Evolutionary conservation across 805 yeast species (phyloP).

Genomic region (Tetrapisispora fleetii): DNA sequence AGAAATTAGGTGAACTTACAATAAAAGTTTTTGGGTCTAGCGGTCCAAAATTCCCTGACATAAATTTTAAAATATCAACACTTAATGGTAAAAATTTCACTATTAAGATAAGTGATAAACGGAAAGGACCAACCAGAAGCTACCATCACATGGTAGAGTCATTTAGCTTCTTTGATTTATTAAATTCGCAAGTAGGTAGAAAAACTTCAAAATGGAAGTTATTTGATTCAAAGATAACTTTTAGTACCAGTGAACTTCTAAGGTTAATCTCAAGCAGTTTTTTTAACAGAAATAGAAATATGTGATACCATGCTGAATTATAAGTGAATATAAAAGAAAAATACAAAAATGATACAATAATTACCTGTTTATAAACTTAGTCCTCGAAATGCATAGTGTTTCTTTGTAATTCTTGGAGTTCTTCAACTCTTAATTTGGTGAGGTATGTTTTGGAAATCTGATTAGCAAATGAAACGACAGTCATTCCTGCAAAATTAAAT

Average conservation of each 20-base stretch:
- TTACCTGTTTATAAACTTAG: not conserved
- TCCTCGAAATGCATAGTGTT: not conserved
- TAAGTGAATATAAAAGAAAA: not conserved
- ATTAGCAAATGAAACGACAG: conserved; percentile 11
- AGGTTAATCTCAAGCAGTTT: conserved; percentile 68
- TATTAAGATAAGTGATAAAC: conserved; percentile 41
- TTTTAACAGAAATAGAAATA: conserved; percentile 7
- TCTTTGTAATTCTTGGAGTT: conserved; percentile 8
- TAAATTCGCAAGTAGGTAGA: conserved; percentile 63
- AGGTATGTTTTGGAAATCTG: conserved; percentile 9
- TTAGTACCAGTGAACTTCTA: conserved; percentile 59
- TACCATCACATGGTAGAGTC: conserved; percentile 31
- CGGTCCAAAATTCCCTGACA: conserved; percentile 49
- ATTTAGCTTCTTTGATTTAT: conserved; percentile 59
- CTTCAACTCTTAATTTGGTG: conserved; percentile 14
- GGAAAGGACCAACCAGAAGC: conserved; percentile 20
- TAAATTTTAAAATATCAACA: conserved; percentile 65
- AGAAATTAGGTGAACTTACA: conserved; percentile 31
- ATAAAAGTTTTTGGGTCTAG: conserved; percentile 32
- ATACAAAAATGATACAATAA: not conserved
- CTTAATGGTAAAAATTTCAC: conserved; percentile 62
- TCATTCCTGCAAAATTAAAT: conserved; percentile 21
- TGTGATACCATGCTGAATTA: not conserved
- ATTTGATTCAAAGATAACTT: conserved; percentile 58
- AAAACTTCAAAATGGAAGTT: conserved; percentile 42